Evolutionary conservation across 352 stramenopile species (phyloP), one percentile per base, ranked within the genome.

Genomic region (Elongisporangium anandrum): DNA sequence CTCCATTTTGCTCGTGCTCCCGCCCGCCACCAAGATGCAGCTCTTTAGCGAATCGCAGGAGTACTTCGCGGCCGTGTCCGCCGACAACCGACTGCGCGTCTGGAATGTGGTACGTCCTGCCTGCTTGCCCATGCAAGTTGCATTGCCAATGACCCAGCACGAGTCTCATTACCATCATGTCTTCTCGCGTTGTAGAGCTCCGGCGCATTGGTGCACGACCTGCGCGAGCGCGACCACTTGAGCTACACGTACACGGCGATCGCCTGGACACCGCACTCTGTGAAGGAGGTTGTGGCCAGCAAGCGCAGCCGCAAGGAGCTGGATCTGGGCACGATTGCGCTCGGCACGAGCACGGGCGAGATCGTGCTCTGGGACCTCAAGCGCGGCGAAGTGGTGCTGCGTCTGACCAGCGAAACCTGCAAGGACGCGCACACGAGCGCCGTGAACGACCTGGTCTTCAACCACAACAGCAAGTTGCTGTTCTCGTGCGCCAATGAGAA

Each of bases 201-300:
- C 3, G 80, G 83, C 26, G 61, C 75, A 26, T 60, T 95, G 57
- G 73, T 85, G 54, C 78, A 86, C 65, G 86, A 95, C 57, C 70
- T 93, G 16, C 87, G 87, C 61, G 83, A 95, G 70, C 79, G 82
- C 51, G 83, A 95, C 63, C 83, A 95, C 67, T 70, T 93, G 41
- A 90, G 68, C 63, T 92, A 92, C 78, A 86, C 81, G 49, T 93
- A 90, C 72, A 95, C 83, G 49, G 74, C 73, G 60, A 64, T 88
- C 24, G 76, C 83, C 16, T 95, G 85, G 85, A 79, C 79, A 22
- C 73, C 80, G 26, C 63, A 54, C 23, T 72, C 71, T 29, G 58
- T 73, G 29, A 73, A 75, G 59, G 49, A 62, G n/a, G 48, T 54
- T 17, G 70, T 73, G 48, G 68, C 65, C 55, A 67, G 71, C 59